Evolutionary conservation across 768 basidiomycete species (phyloP).

Genomic region (Lactarius evosmus): DNA sequence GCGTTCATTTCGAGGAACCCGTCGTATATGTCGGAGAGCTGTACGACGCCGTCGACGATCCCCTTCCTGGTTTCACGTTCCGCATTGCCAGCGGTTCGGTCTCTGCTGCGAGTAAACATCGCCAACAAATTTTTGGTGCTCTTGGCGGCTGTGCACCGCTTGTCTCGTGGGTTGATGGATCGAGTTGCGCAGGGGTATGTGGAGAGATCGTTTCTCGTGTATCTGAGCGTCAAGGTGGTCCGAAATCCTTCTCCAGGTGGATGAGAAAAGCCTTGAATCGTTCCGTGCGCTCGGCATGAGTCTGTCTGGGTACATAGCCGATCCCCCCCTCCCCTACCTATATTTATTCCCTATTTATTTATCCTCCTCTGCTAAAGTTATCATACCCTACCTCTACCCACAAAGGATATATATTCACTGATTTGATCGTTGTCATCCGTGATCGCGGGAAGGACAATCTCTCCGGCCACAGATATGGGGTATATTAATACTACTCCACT

Average conservation of each 20-base stretch:
- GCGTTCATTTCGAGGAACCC: conserved; percentile 3
- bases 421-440: too few species aligned
- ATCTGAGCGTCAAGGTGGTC: conserved; percentile 1
- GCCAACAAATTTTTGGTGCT: conserved; percentile 7
- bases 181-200: background rate
- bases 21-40: conserved; percentile 1
- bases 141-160: conserved; percentile 9
- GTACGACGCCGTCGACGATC: conserved; percentile 6
- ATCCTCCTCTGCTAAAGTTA: background rate
- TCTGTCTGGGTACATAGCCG: background rate
- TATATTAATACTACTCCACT: background rate
- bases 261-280: conserved; percentile 1
- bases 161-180: conserved; percentile 11
- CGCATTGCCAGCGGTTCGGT: background rate
- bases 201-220: background rate
- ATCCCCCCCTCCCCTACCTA: background rate
- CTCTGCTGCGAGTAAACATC: conserved; percentile 8
- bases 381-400: background rate
- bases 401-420: background rate
- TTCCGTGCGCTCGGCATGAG: conserved; percentile 2
- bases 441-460: too few species aligned
- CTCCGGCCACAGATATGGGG: too few species aligned
- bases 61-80: conserved; percentile 9
- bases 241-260: conserved; percentile 13
- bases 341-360: conserved; percentile 20